Base-by-base conservation (phyloP, 164 flowering plant genomes). In the Chimonanthus salicifolius region DNA sequence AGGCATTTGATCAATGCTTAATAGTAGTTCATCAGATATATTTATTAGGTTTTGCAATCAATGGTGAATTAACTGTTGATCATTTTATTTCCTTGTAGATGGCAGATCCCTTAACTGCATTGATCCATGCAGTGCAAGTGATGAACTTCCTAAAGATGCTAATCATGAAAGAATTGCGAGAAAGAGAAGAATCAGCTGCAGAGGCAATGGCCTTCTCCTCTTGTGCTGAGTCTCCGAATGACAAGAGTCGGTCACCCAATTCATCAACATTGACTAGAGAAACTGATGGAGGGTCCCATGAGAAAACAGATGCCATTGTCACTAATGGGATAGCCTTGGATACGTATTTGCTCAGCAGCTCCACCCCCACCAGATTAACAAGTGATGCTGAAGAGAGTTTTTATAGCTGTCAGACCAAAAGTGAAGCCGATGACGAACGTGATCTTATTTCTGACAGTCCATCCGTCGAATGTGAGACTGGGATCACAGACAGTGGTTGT, bases 31-130 rank as follows among this genome's bases (percentile, higher is more conserved):
- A 54, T 54, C 60, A 13, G 3, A 54, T 13, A 1, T 13, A 9
- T n/a, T 54, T 13, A 10, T 11, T 10, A 13, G 16, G 60, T 11
- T 54, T 54, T 54, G 60, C 16, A 33, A 54, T 54, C 60, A 13
- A 54, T 54, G 60, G 60, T 54, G 6, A n/a, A 54, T 54, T 71
- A 44, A 71, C 73, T 71, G 13, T 0, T 33, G 33, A 1, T 13
- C 33, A 44, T 50, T n/a, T 72, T 47, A 47, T 48, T 20, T 66
- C 54, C n/a, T 16, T 73, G 75, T 77, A 81, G 83, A 78, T 78
- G 83, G 83, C 81, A 48, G 81, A 81, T 71, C 83, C 83, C n/a
- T 76, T 81, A 69, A 81, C 81, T 64, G 83, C 83, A 63, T 72
- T 81, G 77, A 71, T 81, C 72, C 83, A 81, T 76, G 83, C 79